These are phyloP conservation scores for Brassica hybrid DNA, from an alignment of 441 rosid genomes.

Conservation along the genomic window DNA sequence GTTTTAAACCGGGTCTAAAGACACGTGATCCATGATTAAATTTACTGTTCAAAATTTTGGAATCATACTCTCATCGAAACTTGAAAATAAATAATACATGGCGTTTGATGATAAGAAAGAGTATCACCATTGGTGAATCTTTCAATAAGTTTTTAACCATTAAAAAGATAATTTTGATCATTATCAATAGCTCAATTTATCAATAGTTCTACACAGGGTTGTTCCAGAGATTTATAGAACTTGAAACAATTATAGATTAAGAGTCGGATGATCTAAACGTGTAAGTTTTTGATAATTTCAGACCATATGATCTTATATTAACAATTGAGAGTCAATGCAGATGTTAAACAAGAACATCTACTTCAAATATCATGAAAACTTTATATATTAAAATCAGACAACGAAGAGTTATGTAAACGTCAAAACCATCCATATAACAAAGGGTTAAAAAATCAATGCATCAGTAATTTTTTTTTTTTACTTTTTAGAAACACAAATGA, in stretches of 20 bases:
- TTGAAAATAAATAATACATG: no score
- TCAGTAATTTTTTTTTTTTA: background rate
- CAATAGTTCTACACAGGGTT: background rate
- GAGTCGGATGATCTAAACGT: background rate
- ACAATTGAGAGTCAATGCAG: background rate
- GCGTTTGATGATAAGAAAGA: no score
- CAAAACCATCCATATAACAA: background rate
- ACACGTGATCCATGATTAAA: background rate
- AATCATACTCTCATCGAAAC: slow-evolving; percentile 2
- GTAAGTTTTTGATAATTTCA: background rate
- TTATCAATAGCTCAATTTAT: no score
- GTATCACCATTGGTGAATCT: no score
- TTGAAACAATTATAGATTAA: background rate
- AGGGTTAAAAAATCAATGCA: background rate
- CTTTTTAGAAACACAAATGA: slow-evolving; percentile 67
- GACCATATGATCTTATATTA: background rate
- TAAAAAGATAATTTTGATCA: no score
- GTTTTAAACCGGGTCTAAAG: background rate
- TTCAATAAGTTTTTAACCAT: no score
- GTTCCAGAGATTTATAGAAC: background rate
- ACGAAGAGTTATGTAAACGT: slow-evolving; percentile 15
- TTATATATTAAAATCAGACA: background rate
- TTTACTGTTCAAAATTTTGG: background rate
- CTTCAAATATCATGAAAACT: background rate
- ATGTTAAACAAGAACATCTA: slow-evolving; percentile 8